phyloP scores from a whole-genome alignment of 2,329 filamentous ascomycete genomes.

The Talaromyces sp. region DNA sequence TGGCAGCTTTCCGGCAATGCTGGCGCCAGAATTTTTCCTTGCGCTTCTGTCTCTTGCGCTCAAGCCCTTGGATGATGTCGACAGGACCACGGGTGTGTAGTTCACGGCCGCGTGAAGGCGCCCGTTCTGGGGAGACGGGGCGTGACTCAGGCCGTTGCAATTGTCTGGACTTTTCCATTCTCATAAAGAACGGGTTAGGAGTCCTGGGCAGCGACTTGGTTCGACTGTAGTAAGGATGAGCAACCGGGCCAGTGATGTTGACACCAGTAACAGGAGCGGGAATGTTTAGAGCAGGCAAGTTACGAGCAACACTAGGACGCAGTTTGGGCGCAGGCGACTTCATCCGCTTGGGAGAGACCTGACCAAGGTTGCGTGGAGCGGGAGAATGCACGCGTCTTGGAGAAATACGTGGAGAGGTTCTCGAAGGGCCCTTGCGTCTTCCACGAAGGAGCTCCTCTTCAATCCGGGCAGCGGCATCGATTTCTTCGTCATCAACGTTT shows the following conservation, averaged over 20 bases:
- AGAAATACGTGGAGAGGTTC: constrained; percentile 53
- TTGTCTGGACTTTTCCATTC: constrained; percentile 25
- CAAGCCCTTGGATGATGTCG: constrained; percentile 93
- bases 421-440: constrained; percentile 41
- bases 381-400: constrained; percentile 58
- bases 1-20: constrained; percentile 76
- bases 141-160: constrained; percentile 23
- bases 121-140: constrained; percentile 27
- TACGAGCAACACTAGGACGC: constrained; percentile 43
- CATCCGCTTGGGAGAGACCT: constrained; percentile 60
- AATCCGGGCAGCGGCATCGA: constrained; percentile 42
- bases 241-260: constrained; percentile 51
- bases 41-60: constrained; percentile 87
- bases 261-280: constrained; percentile 44
- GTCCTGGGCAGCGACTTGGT: constrained; percentile 85
- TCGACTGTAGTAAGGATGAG: constrained; percentile 64
- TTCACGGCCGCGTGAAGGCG: constrained; percentile 39
- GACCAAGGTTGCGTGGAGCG: constrained; percentile 54
- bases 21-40: constrained; percentile 90
- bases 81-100: constrained; percentile 84
- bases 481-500: constrained; percentile 52
- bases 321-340: constrained; percentile 66
- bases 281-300: constrained; percentile 31
- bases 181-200: constrained; percentile 61
- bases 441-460: constrained; percentile 25